A percentile compares a stretch with the other conserved stretches of the same genome.
These are phyloP conservation scores for Russula olivacea DNA, from an alignment of 768 basidiomycete species.

Conservation along the genomic window DNA sequence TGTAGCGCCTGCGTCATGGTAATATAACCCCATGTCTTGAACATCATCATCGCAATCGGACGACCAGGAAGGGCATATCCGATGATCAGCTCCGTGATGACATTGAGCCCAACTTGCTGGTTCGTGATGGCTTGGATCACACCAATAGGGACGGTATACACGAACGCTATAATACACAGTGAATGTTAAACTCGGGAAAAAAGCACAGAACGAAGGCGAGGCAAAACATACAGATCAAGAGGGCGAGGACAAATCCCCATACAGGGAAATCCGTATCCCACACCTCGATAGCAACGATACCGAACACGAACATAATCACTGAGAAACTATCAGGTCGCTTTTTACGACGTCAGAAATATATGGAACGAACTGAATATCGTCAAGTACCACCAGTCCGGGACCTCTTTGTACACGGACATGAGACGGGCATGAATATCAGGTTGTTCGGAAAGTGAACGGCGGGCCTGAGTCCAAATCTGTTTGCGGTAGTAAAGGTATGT, in stretches of 20 bases:
- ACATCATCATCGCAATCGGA: slow-evolving; percentile 80
- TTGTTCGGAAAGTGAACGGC: slow-evolving; percentile 68
- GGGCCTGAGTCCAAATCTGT: slow-evolving; percentile 67
- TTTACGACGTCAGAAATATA: neutral
- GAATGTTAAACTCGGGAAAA: neutral
- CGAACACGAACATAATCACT: slow-evolving; percentile 62
- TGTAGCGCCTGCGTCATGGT: slow-evolving; percentile 61
- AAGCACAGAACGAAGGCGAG: neutral
- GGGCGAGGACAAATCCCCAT: slow-evolving; percentile 64
- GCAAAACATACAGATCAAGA: slow-evolving; percentile 46
- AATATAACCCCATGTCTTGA: slow-evolving; percentile 79
- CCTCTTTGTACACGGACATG: slow-evolving; percentile 69
- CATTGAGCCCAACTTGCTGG: slow-evolving; percentile 69
- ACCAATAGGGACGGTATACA: slow-evolving; percentile 48
- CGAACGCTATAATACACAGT: slow-evolving; percentile 28
- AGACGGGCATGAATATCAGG: slow-evolving; percentile 81
- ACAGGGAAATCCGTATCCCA: slow-evolving; percentile 73
- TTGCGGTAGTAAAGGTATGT: slow-evolving; percentile 70
- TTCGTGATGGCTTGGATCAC: slow-evolving; percentile 72
- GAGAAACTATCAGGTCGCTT: neutral
- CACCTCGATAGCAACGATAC: slow-evolving; percentile 61
- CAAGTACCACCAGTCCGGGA: slow-evolving; percentile 84
- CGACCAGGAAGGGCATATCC: slow-evolving; percentile 75
- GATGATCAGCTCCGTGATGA: slow-evolving; percentile 76
- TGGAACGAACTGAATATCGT: slow-evolving; percentile 44